Evolutionary conservation across 1,284 basidiomycete genomes (phyloP).

Genomic region (Takashimella koratensis): DNA sequence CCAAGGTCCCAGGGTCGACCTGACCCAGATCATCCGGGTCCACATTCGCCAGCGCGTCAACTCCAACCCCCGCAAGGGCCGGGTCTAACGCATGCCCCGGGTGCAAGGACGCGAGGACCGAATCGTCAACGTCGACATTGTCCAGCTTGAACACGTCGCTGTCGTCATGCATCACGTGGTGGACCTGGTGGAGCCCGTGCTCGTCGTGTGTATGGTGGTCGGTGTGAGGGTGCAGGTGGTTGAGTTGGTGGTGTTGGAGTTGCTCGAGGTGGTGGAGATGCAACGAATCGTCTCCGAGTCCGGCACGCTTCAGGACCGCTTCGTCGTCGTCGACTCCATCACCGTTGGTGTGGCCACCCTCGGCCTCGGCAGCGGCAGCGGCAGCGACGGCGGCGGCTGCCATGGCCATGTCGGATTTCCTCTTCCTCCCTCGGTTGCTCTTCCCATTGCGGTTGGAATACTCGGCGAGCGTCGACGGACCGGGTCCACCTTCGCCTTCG

Average conservation of each 20-base stretch:
- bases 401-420: constrained; percentile 12
- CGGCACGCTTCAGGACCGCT: not conserved
- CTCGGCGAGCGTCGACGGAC: constrained; percentile 6
- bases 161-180: no score
- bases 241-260: not conserved
- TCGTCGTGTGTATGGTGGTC: not conserved
- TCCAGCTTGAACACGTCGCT: not conserved
- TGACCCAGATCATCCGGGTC: not conserved
- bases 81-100: constrained; percentile 1
- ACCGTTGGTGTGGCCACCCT: not conserved
- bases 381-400: constrained; percentile 6
- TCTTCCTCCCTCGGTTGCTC: constrained; percentile 9
- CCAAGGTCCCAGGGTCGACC: constrained; percentile 14
- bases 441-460: constrained; percentile 7
- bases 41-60: not conserved
- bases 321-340: constrained; percentile 1
- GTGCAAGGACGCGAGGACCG: not conserved
- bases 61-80: not conserved
- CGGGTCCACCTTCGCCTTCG: not conserved
- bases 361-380: constrained; percentile 8
- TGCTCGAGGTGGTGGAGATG: not conserved
- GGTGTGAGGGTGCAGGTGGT: not conserved
- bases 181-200: not conserved
- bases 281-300: not conserved
- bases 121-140: not conserved